Evolutionary conservation across 2,329 filamentous ascomycete species (phyloP).

Genomic region (Pyricularia grisea): DNA sequence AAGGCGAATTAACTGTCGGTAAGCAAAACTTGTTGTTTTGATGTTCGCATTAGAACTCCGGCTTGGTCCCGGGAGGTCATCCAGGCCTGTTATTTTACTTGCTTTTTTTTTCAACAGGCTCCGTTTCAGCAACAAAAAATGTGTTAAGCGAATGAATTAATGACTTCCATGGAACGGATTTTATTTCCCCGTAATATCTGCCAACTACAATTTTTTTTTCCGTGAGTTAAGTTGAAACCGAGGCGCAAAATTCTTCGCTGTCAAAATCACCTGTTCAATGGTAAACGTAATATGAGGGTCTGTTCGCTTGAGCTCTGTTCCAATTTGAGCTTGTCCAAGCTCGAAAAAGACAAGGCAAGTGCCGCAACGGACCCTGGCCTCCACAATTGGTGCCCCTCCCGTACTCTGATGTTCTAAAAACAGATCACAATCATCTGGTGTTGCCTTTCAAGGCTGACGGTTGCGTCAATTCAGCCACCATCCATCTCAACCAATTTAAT

Average conservation of each 20-base stretch:
- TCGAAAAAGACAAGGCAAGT: no score
- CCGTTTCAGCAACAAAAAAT: not conserved
- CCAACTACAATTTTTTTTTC: not conserved
- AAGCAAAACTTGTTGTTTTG: not conserved
- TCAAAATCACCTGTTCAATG: no score
- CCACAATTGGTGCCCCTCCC: not conserved
- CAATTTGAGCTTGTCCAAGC: not conserved
- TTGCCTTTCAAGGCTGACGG: not conserved
- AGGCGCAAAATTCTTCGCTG: no score
- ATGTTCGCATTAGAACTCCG: not conserved
- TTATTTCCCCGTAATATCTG: not conserved
- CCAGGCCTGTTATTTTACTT: not conserved
- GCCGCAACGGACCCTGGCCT: not conserved
- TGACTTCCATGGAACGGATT: no score
- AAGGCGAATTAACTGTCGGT: not conserved
- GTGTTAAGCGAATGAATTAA: not conserved
- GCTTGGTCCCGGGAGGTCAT: not conserved
- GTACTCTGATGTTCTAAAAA: not conserved
- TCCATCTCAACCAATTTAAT: not conserved
- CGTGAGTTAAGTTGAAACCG: no score
- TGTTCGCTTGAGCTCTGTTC: not conserved
- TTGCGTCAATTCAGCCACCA: not conserved
- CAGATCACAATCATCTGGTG: not conserved
- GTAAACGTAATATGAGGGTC: not conserved
- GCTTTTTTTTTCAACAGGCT: not conserved